Evolutionary conservation across 78 protist genomes (phyloP).

Genomic region (Isochrysis galbana): DNA sequence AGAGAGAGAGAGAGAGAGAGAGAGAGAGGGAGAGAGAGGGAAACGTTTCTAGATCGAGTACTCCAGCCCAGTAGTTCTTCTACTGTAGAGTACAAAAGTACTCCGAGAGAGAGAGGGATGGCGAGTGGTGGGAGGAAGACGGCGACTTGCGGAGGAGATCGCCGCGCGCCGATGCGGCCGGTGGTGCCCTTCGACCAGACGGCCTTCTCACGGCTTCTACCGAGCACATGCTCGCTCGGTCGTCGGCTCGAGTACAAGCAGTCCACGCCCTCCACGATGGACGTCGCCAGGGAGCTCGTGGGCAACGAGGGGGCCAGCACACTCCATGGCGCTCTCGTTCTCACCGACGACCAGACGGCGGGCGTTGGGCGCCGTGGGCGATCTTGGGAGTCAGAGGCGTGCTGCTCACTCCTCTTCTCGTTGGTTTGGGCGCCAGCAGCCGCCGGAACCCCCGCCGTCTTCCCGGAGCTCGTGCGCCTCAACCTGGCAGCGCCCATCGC

Average conservation of each 20-base stretch:
- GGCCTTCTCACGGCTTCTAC: not conserved
- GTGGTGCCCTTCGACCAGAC: not conserved
- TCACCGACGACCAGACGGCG: not conserved
- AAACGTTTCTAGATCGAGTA: too few relatives aligned
- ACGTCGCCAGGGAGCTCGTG: not conserved
- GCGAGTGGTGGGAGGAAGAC: too few relatives aligned
- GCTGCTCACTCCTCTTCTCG: not conserved
- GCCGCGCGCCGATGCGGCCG: too few relatives aligned
- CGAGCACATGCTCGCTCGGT: not conserved
- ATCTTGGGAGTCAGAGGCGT: not conserved
- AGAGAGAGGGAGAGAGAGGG: too few relatives aligned
- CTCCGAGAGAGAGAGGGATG: too few relatives aligned
- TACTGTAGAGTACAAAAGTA: too few relatives aligned
- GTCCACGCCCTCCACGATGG: not conserved
- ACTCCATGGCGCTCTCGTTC: not conserved
- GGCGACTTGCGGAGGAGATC: too few relatives aligned
- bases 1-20: too few relatives aligned
- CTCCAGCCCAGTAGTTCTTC: too few relatives aligned
- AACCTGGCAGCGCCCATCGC: not conserved
- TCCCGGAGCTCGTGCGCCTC: not conserved
- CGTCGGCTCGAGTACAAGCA: not conserved
- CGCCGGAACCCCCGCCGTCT: not conserved
- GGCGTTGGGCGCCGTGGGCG: constrained; percentile 1
- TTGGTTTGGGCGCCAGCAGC: not conserved
- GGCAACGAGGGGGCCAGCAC: not conserved